Evolutionary conservation across 768 basidiomycete species (phyloP), one percentile per base, ranked within the genome.

Genomic region (Rhodotorula kratochvilovae): DNA sequence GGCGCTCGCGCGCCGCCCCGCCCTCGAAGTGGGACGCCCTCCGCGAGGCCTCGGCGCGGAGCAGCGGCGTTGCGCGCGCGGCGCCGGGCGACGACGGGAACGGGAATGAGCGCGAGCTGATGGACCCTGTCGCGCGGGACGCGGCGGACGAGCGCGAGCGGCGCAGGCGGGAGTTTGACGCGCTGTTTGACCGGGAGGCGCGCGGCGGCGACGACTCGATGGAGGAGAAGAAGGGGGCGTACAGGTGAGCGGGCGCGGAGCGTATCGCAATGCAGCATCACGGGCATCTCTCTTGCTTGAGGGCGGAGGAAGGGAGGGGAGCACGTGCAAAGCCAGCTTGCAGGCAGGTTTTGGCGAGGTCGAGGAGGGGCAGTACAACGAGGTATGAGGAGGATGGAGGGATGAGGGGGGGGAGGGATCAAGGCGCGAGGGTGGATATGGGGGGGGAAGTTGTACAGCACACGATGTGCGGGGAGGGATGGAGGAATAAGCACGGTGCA

Each of bases 131-230:
- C 23, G 56, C 5, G 39, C 36, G 66, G 23, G 66, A 63, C 29
- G 31, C 56, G 48, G 25, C 57, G 23, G 57, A 53, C 48, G 70
- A 71, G 15, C 50, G 50, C 13, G 70, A 67, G 46, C 46, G 66
- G 13, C n/a, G 62, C 39, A 54, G 62, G 70, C 43, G 35, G 35
- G 70, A 71, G 64, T 71, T 71, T 39, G 70, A 71, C 4, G 66
- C 61, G 50, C 27, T 71, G 21, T 67, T 71, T 11, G 70, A 67
- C 39, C 48, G 33, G 31, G 70, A 71, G 57, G 66, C 65, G 55
- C 27, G 60, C n/a, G 70, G 70, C 0, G 70, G 70, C 2, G 70
- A 71, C 25, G 70, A 71, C 53, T 33, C 48, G 17, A 27, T 67
- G 56, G 50, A 42, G n/a, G 70, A 71, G 10, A 58, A 33, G 51